Conservation (phyloP, 345 rosid genomes). For the Isatis tinctoria region DNA sequence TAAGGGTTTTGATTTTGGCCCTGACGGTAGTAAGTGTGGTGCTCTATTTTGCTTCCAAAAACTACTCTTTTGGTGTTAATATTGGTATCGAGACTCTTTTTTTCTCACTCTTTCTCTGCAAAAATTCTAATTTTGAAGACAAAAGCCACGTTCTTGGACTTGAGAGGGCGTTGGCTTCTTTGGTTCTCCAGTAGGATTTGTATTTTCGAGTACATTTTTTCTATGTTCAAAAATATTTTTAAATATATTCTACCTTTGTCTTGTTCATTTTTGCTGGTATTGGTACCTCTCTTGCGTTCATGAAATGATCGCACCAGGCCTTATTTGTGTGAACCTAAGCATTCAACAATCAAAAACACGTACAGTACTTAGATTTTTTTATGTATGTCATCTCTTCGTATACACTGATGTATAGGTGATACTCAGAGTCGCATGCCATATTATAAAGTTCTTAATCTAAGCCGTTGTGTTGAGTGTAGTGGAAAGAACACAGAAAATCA, state of each 20-base stretch:
- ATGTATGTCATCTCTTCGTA: too few relatives aligned
- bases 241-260: not conserved
- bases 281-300: not conserved
- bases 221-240: not conserved
- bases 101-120: not conserved
- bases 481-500: too few relatives aligned
- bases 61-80: constrained; percentile 21
- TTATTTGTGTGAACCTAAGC: not conserved
- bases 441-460: too few relatives aligned
- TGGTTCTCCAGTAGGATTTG: constrained; percentile 21
- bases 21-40: constrained; percentile 24
- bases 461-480: too few relatives aligned
- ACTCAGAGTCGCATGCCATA: too few relatives aligned
- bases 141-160: constrained; percentile 18
- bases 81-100: constrained; percentile 17
- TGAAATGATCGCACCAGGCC: not conserved
- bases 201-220: constrained; percentile 24
- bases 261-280: not conserved
- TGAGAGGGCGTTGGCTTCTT: constrained; percentile 17
- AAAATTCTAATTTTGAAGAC: constrained; percentile 21
- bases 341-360: not conserved
- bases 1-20: constrained; percentile 33
- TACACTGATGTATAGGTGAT: too few relatives aligned
- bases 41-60: constrained; percentile 11
- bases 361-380: too few relatives aligned